Base-by-base conservation (phyloP, 257 asterid genomes). In the Solanum bulbocastanum region DNA sequence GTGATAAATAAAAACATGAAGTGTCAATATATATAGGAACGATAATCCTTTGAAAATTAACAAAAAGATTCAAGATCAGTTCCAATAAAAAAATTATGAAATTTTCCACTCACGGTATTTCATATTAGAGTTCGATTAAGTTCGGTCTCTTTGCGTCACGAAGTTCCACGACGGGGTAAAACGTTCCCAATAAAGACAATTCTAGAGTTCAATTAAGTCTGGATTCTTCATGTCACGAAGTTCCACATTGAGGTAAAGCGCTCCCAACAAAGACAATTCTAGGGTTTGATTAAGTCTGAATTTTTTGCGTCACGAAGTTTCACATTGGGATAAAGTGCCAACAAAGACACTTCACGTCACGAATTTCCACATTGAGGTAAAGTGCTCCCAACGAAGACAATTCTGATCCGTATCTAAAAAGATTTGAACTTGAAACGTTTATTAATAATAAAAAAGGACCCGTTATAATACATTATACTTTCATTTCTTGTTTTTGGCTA, bases 191-290 rank as follows among this genome's bases (percentile, higher is more conserved):
- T 60, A 60, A 60, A 22, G 12, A 60, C 6, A 9, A 1, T 4
- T 22, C 0, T 60, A 6, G 62, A 5, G 62, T 52, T 18, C 62
- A 23, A 52, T 6, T 52, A 16, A 52, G 23, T 49, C 3, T 49
- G 1, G 4, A 52, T 52, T 49, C 3, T 52, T 16, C 1, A 3
- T 1, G 10, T 52, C 62, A 52, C 1, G n/a, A 56, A 56, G 4
- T 56, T 56, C 0, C 10, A 56, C n/a, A 18, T 16, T 56, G n/a
- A 18, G n/a, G 62, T 56, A 56, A 58, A 58, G 23, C 1, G 0
- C 25, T 58, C 12, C 12, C 27, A 3, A 58, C 1, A 8, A 58
- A 58, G 2, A 58, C 5, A 8, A 20, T 0, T 58, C 0, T 58
- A 22, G 1, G 20, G 27, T 58, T 58, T 0, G 27, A 58, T 58